Conservation (phyloP, 192 early-diverging fungal species). For the Backusella mclennaniae region DNA sequence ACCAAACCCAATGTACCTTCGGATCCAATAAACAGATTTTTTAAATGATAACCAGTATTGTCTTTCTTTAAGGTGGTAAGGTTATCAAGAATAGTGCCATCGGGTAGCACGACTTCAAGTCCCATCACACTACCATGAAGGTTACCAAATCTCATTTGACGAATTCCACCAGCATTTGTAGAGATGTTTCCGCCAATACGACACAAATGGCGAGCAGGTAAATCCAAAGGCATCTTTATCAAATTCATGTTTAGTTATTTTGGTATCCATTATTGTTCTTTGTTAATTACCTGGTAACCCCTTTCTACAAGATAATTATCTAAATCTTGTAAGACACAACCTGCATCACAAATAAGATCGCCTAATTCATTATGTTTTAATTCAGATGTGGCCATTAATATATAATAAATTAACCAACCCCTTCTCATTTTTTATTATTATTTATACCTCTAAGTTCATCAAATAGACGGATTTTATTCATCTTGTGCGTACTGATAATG, state of each 20-base stretch:
- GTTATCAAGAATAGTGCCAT: conserved; percentile 84
- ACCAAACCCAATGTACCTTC: conserved; percentile 94
- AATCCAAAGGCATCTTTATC: conserved; percentile 80
- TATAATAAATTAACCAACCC: neutral
- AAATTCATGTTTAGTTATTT: neutral
- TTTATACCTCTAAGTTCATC: conserved; percentile 70
- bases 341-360: conserved; percentile 47
- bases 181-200: conserved; percentile 97
- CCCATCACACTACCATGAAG: conserved; percentile 91
- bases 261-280: neutral
- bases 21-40: conserved; percentile 95
- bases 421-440: conserved; percentile 45
- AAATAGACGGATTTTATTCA: conserved; percentile 73
- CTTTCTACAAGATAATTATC: conserved; percentile 79
- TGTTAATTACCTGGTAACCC: conserved; percentile 69
- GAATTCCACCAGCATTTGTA: conserved; percentile 88
- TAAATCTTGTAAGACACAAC: conserved; percentile 85
- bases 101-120: conserved; percentile 87
- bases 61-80: conserved; percentile 86
- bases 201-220: conserved; percentile 82
- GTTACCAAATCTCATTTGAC: conserved; percentile 87
- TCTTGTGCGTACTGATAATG: conserved; percentile 72
- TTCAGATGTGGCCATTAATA: neutral
- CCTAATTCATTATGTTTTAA: conserved; percentile 35
- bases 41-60: conserved; percentile 93